Conservation (phyloP, 768 basidiomycete species). For the Pleurotus djamor region DNA sequence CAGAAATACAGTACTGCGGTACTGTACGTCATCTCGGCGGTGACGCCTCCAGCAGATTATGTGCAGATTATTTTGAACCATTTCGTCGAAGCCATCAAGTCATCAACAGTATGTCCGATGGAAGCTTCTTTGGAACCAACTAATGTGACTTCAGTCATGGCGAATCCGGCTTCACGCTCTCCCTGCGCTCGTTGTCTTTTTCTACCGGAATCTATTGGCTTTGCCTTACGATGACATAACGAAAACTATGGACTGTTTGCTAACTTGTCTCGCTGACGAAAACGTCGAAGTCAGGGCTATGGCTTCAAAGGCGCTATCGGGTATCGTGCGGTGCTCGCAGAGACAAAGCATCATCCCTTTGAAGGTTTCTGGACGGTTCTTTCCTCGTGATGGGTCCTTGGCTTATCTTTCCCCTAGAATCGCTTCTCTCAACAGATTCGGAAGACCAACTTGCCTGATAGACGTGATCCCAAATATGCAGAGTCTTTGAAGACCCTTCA, state of each 20-base stretch:
- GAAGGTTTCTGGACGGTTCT: constrained; percentile 48
- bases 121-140: constrained; percentile 5
- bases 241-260: constrained; percentile 77
- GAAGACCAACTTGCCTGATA: constrained; percentile 60
- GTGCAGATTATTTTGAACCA: constrained; percentile 57
- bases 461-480: constrained; percentile 72
- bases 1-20: constrained; percentile 81
- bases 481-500: constrained; percentile 73
- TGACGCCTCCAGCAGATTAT: constrained; percentile 70
- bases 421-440: constrained; percentile 72
- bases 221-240: constrained; percentile 66
- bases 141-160: constrained; percentile 78
- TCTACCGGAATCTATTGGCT: constrained; percentile 84
- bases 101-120: constrained; percentile 57
- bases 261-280: constrained; percentile 84
- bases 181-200: constrained; percentile 87
- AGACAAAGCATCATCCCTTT: constrained; percentile 81
- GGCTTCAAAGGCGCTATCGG: constrained; percentile 83
- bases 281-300: constrained; percentile 93
- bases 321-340: constrained; percentile 89
- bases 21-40: constrained; percentile 77
- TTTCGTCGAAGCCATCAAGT: constrained; percentile 72
- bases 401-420: constrained; percentile 44
- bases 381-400: neutral
- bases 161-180: constrained; percentile 84